phyloP scores from a whole-genome alignment of 345 rosid genomes.

The Hypericum perforatum region DNA sequence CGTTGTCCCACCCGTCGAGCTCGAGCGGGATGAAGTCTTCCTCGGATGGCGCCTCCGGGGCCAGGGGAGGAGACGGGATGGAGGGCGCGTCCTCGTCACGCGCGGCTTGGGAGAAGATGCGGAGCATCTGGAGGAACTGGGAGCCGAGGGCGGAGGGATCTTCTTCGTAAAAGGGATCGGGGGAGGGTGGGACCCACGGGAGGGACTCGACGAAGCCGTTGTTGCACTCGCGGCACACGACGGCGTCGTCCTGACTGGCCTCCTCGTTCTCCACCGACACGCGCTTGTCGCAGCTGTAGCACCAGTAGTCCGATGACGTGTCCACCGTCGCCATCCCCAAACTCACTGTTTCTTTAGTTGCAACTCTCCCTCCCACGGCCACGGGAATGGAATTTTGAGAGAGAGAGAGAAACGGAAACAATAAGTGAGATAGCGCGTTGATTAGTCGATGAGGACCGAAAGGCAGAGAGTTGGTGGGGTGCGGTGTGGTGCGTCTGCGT shows the following conservation, averaged over 20 bases:
- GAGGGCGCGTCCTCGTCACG: background rate
- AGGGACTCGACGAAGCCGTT: constrained; percentile 63
- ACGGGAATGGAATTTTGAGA: too few species aligned
- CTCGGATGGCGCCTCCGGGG: background rate
- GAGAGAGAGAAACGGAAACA: too few species aligned
- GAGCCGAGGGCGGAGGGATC: constrained; percentile 7
- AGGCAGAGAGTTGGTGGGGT: too few species aligned
- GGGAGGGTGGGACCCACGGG: constrained; percentile 20
- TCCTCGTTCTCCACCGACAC: constrained; percentile 45
- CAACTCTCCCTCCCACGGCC: too few species aligned
- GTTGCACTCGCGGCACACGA: constrained; percentile 61
- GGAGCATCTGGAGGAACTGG: background rate
- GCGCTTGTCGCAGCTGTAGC: constrained; percentile 62
- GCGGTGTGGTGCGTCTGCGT: too few species aligned
- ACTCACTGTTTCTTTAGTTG: too few species aligned
- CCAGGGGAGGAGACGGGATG: background rate
- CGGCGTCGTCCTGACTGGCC: constrained; percentile 20
- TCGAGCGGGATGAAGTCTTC: background rate
- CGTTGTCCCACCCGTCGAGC: constrained; percentile 1
- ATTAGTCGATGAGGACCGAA: too few species aligned
- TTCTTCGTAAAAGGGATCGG: constrained; percentile 1
- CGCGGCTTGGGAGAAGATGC: background rate
- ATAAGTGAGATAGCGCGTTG: too few species aligned
- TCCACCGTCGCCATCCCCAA: too few species aligned
- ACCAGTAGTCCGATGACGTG: constrained; percentile 40